Evolutionary conservation across 129 eudicot genomes (phyloP), one percentile per base, ranked within the genome.

Genomic region (Escallonia rubra): DNA sequence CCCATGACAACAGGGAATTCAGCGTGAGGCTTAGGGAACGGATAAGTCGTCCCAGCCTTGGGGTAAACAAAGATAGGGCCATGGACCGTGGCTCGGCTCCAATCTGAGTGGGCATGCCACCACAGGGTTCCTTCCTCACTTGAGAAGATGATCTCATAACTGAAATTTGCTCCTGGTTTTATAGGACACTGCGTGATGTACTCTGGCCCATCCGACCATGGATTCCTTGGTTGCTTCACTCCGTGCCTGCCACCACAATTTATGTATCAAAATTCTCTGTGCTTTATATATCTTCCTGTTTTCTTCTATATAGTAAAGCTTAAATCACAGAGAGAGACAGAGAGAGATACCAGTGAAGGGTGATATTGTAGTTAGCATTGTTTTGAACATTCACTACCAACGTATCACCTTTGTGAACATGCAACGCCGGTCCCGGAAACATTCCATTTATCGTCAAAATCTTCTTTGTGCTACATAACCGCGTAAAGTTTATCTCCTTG

Each of bases 161-260:
- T 54, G 14, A 54, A 54, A 3, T 13, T 54, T 54, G 59, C 23
- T 54, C 59, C 59, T 54, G 59, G 59, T 54, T 54, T 54, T 2
- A 54, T 54, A 4, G 23, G 59, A 54, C 59, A 54, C n/a, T 54
- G 59, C 4, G 59, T 54, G 23, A 54, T 34, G 14, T 54, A 54
- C 59, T 54, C 59, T n/a, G 23, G 59, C 3, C 59, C 59, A 54
- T 13, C 59, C n/a, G 23, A 54, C 59, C 59, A 54, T 54, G 59
- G 59, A 7, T 54, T 54, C 34, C 59, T 54, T 34, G 59, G 59
- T 54, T 54, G 59, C 59, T 4, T 4, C 59, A 54, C 59, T 54
- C 59, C 59, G 7, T 54, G 59, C 59, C 59, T 54, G 23, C 14
- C 14, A 23, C 34, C 23, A 54, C 13, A 8, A 12, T 11, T 54